A percentile compares a stretch with the other conserved stretches of the same genome.
Evolutionary conservation across 768 basidiomycete species (phyloP).

Genomic region (Amanita exitialis): DNA sequence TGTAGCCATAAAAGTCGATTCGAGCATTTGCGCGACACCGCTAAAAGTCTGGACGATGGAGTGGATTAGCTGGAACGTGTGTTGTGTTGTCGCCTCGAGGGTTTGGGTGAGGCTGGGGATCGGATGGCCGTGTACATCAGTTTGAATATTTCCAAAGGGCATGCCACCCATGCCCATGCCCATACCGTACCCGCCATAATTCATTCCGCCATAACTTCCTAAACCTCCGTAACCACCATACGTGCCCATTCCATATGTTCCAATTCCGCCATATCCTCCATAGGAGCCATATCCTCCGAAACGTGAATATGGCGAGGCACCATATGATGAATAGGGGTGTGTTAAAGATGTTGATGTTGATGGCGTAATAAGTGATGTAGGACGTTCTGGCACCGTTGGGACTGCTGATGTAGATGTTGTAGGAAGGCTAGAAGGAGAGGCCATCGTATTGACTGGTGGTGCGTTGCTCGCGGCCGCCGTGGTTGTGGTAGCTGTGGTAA

Average conservation of each 20-base stretch:
- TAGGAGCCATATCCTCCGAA: constrained; percentile 19
- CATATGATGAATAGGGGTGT: constrained; percentile 26
- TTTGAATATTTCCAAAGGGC: constrained; percentile 30
- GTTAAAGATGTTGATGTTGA: constrained; percentile 18
- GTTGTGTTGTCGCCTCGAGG: constrained; percentile 81
- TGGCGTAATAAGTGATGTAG: constrained; percentile 36
- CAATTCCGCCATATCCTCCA: constrained; percentile 17
- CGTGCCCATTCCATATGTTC: constrained; percentile 19
- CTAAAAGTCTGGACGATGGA: constrained; percentile 93
- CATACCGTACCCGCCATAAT: constrained; percentile 24
- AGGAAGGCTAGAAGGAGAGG: constrained; percentile 10
- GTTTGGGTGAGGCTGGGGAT: constrained; percentile 72
- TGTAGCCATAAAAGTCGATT: constrained; percentile 95
- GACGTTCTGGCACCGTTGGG: constrained; percentile 53
- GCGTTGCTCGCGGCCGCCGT: constrained; percentile 14
- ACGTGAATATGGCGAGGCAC: constrained; percentile 34
- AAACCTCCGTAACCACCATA: constrained; percentile 25
- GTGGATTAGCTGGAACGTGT: constrained; percentile 89
- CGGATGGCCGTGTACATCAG: constrained; percentile 42
- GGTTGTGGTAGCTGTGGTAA: constrained; percentile 19
- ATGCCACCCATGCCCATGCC: constrained; percentile 17
- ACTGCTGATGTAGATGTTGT: constrained; percentile 18
- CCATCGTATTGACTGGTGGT: constrained; percentile 16
- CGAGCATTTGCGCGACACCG: constrained; percentile 95
- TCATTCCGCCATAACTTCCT: constrained; percentile 32